phyloP scores from a whole-genome alignment of 2,329 filamentous ascomycete species.

The Madurella fahalii region DNA sequence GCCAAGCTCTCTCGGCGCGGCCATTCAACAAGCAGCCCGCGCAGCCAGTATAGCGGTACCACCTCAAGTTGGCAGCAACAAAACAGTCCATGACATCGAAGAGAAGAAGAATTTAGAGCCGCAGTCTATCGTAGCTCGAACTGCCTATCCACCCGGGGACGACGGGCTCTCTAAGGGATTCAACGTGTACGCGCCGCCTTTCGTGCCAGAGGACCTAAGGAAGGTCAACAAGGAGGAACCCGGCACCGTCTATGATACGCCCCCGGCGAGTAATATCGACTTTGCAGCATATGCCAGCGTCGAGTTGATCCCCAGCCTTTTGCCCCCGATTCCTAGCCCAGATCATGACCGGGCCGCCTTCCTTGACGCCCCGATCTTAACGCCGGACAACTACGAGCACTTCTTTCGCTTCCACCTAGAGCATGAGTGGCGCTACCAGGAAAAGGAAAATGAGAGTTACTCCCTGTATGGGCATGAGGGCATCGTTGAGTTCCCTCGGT shows the following conservation, averaged over 20 bases:
- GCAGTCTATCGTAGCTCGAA: neutral
- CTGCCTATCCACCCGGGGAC: neutral
- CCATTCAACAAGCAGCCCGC: too few relatives aligned
- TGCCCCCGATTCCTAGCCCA: constrained; percentile 2
- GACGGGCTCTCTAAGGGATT: constrained; percentile 9
- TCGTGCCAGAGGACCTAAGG: constrained; percentile 17
- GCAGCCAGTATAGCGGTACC: too few relatives aligned
- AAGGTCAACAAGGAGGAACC: constrained; percentile 12
- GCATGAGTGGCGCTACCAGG: constrained; percentile 15
- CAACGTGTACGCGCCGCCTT: constrained; percentile 21
- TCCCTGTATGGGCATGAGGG: constrained; percentile 20
- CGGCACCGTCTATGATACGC: constrained; percentile 3
- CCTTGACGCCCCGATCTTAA: neutral
- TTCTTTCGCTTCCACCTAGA: constrained; percentile 19
- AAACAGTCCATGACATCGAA: too few relatives aligned
- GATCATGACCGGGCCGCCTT: neutral
- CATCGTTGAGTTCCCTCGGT: neutral
- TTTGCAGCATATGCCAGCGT: constrained; percentile 5
- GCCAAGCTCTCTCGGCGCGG: too few relatives aligned
- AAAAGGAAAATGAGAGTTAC: constrained; percentile 16
- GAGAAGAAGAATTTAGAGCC: too few relatives aligned
- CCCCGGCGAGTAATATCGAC: constrained; percentile 3
- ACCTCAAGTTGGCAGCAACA: too few relatives aligned
- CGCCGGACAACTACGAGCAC: constrained; percentile 15
- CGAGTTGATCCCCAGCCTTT: constrained; percentile 3